Evolutionary conservation across 352 stramenopile species (phyloP).

Genomic region (Pythium guiyangense): DNA sequence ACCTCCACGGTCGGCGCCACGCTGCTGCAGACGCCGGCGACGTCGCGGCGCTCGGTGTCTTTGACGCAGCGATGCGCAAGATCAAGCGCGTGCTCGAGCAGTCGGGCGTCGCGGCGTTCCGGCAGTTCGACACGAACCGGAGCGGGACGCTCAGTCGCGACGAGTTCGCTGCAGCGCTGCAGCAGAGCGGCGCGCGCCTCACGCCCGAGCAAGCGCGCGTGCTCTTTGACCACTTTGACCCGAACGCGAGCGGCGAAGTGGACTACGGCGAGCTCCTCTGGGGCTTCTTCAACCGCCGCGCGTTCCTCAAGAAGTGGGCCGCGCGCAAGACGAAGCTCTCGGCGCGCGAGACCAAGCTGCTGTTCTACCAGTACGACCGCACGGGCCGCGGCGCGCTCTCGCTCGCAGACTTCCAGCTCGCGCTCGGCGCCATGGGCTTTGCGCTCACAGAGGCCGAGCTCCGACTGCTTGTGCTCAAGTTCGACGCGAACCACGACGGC

Average conservation of each 20-base stretch:
- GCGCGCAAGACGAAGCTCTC: no score
- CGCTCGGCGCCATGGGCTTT: constrained; percentile 53
- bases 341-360: no score
- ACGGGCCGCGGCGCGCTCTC: no score
- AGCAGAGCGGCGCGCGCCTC: constrained; percentile 21
- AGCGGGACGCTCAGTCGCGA: constrained; percentile 40
- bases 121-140: constrained; percentile 37
- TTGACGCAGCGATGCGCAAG: constrained; percentile 53
- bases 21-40: constrained; percentile 18
- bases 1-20: constrained; percentile 50
- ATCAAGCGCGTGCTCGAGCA: constrained; percentile 34
- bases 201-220: constrained; percentile 34
- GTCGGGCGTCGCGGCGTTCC: constrained; percentile 21
- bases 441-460: constrained; percentile 37
- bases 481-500: constrained; percentile 44
- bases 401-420: no score
- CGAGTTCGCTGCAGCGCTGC: constrained; percentile 39
- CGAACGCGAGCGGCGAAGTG: no score
- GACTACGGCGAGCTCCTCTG: no score
- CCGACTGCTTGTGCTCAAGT: constrained; percentile 42
- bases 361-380: no score
- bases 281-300: no score
- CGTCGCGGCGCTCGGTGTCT: constrained; percentile 21
- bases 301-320: no score
- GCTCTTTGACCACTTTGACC: constrained; percentile 49